Evolutionary conservation across 441 rosid species (phyloP), one percentile per base, ranked within the genome.

Genomic region (Flueggea neowawraea): DNA sequence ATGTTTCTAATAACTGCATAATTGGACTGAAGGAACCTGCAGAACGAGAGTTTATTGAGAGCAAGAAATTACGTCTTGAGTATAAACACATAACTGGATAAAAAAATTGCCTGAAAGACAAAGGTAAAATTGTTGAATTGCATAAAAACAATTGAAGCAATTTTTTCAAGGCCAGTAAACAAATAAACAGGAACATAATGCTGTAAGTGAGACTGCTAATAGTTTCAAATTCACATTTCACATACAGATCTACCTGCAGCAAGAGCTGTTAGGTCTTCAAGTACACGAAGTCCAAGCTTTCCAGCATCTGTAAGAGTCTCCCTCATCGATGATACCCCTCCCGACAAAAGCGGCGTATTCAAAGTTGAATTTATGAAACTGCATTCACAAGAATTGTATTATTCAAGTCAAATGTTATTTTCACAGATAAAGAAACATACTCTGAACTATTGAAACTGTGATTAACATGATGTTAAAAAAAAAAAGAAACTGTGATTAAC

Each of bases 231-330:
- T 75, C 84, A 95, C 99, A 82, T 95, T 79, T 75, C 84, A 95
- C 99, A 81, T 95, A 95, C 97, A 85, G 95, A 89, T 95, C 98
- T 98, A 91, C 99, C 97, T 86, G 96, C 99, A 88, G 98, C 99
- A 78, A 94, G 92, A 82, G 98, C 98, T 90, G 97, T 91, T 90
- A 91, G 90, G 93, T 95, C 98, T 87, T 95, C 99, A 69, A 95
- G 99, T 78, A 95, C 75, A 56, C 82, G 90, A 75, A 91, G 86
- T 78, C 97, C 99, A 67, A 95, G 80, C 74, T 85, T 91, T 74
- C 98, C 98, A 57, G 79, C 73, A 60, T 76, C 73, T 64, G 84
- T 80, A 73, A 83, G 70, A 69, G 75, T 72, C 65, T 82, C 93
- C 75, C 84, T 88, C 86, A 50, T 70, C 55, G 69, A 49, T 56